Evolutionary conservation across 306 rosid genomes (phyloP).

Genomic region (Pyrus betulifolia): DNA sequence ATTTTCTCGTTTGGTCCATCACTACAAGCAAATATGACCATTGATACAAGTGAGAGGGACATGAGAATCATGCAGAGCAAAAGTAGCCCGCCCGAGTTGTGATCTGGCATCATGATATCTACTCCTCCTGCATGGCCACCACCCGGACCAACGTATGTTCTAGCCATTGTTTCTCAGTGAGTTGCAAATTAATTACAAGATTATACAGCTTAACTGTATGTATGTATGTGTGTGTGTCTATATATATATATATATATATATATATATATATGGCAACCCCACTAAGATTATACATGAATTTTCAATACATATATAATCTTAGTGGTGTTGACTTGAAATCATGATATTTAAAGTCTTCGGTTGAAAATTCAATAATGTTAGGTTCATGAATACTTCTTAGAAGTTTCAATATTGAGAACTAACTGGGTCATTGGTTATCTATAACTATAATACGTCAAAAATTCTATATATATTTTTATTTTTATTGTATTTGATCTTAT

Average conservation of each 20-base stretch:
- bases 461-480: too few species aligned
- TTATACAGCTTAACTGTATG: background rate
- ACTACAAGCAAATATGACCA: conserved; percentile 32
- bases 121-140: background rate
- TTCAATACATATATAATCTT: background rate
- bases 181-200: background rate
- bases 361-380: too few species aligned
- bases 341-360: too few species aligned
- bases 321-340: background rate
- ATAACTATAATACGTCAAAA: too few species aligned
- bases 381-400: too few species aligned
- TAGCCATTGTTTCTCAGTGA: background rate
- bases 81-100: background rate
- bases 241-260: too few species aligned
- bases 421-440: too few species aligned
- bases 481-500: too few species aligned
- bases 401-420: too few species aligned
- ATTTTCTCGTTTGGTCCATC: background rate
- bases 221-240: background rate
- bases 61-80: conserved; percentile 18
- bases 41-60: conserved; percentile 28
- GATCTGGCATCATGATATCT: background rate
- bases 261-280: too few species aligned
- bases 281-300: too few species aligned
- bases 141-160: background rate